Base-by-base conservation (phyloP, 2,329 filamentous ascomycete genomes). In the Orbilia brochopaga region DNA sequence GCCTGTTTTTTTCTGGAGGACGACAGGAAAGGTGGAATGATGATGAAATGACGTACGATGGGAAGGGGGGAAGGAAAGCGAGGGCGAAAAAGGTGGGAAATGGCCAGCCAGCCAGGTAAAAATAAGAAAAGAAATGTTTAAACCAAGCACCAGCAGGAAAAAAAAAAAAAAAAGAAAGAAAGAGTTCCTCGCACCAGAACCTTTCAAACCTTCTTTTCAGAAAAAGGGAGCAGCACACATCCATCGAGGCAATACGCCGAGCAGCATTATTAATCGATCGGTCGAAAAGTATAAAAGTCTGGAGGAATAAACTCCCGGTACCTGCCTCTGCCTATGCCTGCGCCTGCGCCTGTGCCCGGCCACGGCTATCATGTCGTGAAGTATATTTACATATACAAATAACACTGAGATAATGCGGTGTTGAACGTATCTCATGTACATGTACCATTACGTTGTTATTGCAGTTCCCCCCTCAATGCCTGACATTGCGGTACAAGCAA, bases 21-120 rank as follows among this genome's bases (percentile, higher is more conserved):
- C 53, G 50, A 27, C 52, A 40, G 66, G 55, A 58, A 51, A 69
- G 51, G 66, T 70, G 66, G 66, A 70, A 70, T 70, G 66, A 70
- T 70, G 66, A 70, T 70, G 66, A 70, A 64, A 70, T 70, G 66
- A 70, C 66, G 66, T 70, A 64, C 66, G 66, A 70, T 51, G 59
- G 59, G 60, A 64, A 50, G 60, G 51, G 51, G 60, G 51, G 48
- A 64, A 27, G 15, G 23, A 30, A 32, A 42, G 37, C 37, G 27
- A 54, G 46, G 27, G 48, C 32, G 35, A 19, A 64, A 56, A 60
- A 46, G 42, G 21, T 55, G 55, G 10, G 10, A 53, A 46, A 42
- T n/a, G n/a, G n/a, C n/a, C n/a, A 15, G 15, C 13, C 15, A 54
- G 27, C 7, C 10, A 32, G 21, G 24, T 8, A 54, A 46, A 53